Evolutionary conservation across 2,329 filamentous ascomycete genomes (phyloP), one percentile per base, ranked within the genome.

Genomic region (Fusarium tupiense): DNA sequence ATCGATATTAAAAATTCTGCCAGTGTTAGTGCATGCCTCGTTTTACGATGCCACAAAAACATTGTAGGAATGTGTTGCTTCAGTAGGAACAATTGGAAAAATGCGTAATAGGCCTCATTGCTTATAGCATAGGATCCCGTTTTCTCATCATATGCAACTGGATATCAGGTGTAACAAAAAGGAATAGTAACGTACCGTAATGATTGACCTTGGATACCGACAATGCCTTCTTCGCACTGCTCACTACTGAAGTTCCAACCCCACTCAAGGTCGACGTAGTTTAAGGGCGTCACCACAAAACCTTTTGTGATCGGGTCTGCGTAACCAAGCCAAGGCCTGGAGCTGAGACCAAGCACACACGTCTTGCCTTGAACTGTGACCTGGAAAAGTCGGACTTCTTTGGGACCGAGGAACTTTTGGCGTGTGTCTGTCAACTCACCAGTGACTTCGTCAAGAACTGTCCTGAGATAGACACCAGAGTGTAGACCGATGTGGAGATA

Each of bases 51-150:
- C 22, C 16, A 49, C 46, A 65, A 40, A 64, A 80, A 78, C 61
- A 64, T 75, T 64, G 40, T 35, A 43, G 41, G 33, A 13, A 43
- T 17, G 13, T 58, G 64, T 66, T 76, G 80, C 83, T 83, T 97
- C 95, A 97, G 95, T 91, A 97, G 94, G 94, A 97, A 97, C 95
- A 97, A 97, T 97, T 97, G 94, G 87, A 86, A 86, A 77, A 88
- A 85, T 84, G 83, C 82, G 84, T 87, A 84, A 84, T 83, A 82
- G 77, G 79, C 88, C 88, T 91, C 88, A 90, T 86, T 68, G 86
- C 87, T 80, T 79, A 72, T 73, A 83, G 88, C 88, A 76, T 89
- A 88, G 87, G 88, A 85, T 86, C 86, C 86, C 67, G 46, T 86
- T 84, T 83, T 84, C 83, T 87, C 83, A 93, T 92, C 93, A 94